phyloP scores from a whole-genome alignment of 2,329 filamentous ascomycete genomes.

The Daldinia sp. region DNA sequence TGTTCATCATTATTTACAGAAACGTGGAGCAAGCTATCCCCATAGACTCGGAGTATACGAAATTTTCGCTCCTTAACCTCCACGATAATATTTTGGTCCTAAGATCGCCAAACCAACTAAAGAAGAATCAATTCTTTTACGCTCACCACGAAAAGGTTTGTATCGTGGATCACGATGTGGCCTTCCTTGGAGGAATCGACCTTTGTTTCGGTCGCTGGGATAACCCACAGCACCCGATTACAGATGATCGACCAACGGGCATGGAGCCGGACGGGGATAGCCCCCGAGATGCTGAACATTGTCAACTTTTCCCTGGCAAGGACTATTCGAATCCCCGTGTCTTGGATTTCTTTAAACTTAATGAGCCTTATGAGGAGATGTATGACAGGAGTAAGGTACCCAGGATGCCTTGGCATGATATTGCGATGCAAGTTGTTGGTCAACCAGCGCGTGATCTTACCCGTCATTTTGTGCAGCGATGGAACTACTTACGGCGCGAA shows the following conservation, averaged over 20 bases:
- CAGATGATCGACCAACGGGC: conserved; percentile 93
- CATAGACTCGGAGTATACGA: conserved; percentile 98
- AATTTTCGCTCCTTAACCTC: conserved; percentile 92
- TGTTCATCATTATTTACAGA: conserved; percentile 96
- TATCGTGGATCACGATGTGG: conserved; percentile 93
- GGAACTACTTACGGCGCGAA: conserved; percentile 95
- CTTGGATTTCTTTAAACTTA: conserved; percentile 91
- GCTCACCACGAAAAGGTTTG: conserved; percentile 99
- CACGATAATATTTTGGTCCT: conserved; percentile 97
- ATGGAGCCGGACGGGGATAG: conserved; percentile 78
- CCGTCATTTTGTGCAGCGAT: conserved; percentile 94
- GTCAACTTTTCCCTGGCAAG: conserved; percentile 95
- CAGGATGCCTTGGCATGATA: conserved; percentile 98
- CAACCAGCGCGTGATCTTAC: conserved; percentile 94
- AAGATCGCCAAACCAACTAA: conserved; percentile 94
- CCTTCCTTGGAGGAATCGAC: conserved; percentile 95
- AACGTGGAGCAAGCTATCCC: conserved; percentile 97
- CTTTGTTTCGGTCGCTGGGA: conserved; percentile 98
- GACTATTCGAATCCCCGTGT: conserved; percentile 98
- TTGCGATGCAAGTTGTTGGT: conserved; percentile 96
- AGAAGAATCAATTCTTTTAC: conserved; percentile 99
- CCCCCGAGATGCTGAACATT: conserved; percentile 90
- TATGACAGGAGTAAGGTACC: conserved; percentile 90
- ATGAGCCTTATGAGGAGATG: conserved; percentile 98
- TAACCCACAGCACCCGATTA: conserved; percentile 88